phyloP scores from a whole-genome alignment of 768 basidiomycete species.

The Phanerochaete sordida region DNA sequence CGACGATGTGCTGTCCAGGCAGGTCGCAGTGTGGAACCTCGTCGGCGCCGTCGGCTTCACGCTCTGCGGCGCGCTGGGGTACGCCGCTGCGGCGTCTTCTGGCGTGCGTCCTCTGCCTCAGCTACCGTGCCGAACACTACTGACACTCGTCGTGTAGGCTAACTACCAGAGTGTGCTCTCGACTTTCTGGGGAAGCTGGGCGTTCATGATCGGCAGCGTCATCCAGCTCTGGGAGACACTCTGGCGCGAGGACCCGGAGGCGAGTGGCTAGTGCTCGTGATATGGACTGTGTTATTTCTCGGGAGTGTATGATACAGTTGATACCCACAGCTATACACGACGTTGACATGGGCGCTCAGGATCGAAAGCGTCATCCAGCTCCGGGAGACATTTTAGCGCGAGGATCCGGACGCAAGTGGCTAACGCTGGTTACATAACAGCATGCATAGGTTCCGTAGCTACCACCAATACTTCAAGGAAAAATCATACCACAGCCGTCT shows the following conservation, averaged over 20 bases:
- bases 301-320: too few relatives aligned
- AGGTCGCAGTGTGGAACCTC: slow-evolving; percentile 51
- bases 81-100: slow-evolving; percentile 26
- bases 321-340: too few relatives aligned
- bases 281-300: too few relatives aligned
- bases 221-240: slow-evolving; percentile 50
- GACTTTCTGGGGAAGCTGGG: slow-evolving; percentile 62
- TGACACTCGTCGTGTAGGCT: slow-evolving; percentile 18
- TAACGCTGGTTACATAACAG: too few relatives aligned
- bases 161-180: slow-evolving; percentile 50
- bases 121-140: not conserved
- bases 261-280: too few relatives aligned
- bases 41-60: slow-evolving; percentile 57
- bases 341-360: slow-evolving; percentile 67
- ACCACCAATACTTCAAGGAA: too few relatives aligned
- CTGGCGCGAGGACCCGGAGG: slow-evolving; percentile 20
- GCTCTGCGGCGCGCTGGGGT: slow-evolving; percentile 56
- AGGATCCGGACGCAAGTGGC: slow-evolving; percentile 24
- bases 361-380: slow-evolving; percentile 54
- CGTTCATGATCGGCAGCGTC: slow-evolving; percentile 56
- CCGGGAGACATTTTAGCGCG: slow-evolving; percentile 38
- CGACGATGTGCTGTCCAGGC: too few relatives aligned
- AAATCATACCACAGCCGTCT: too few relatives aligned
- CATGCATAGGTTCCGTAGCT: too few relatives aligned
- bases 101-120: slow-evolving; percentile 7